phyloP scores from a whole-genome alignment of 2,329 filamentous ascomycete genomes.

The Acephala macrosclerotiorum region DNA sequence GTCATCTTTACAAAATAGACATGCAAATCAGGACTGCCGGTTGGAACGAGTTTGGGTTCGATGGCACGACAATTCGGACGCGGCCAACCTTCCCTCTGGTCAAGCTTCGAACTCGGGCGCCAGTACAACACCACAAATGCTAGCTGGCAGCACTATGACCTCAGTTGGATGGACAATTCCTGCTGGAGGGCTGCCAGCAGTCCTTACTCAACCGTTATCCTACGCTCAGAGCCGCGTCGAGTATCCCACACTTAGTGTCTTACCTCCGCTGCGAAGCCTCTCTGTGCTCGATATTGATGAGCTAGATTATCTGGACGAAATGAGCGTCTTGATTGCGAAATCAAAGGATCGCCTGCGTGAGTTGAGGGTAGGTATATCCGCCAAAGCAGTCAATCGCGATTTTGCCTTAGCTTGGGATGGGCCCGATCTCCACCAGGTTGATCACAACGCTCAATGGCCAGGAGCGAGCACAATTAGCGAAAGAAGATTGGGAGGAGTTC shows the following conservation, averaged over 20 bases:
- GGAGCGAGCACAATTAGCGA: slow-evolving; percentile 65
- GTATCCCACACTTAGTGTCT: slow-evolving; percentile 80
- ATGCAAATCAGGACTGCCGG: slow-evolving; percentile 65
- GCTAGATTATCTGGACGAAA: slow-evolving; percentile 82
- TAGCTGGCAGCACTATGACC: slow-evolving; percentile 49
- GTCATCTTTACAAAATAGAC: slow-evolving; percentile 68
- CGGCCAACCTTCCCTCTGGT: slow-evolving; percentile 36
- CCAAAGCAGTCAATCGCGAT: slow-evolving; percentile 52
- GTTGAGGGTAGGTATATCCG: slow-evolving; percentile 75
- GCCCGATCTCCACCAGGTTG: slow-evolving; percentile 66
- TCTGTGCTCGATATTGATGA: slow-evolving; percentile 85
- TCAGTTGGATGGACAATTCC: slow-evolving; percentile 50
- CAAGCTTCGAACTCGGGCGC: slow-evolving; percentile 32
- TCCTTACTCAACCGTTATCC: slow-evolving; percentile 39
- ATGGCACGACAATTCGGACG: slow-evolving; percentile 75
- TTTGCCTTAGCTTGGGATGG: slow-evolving; percentile 72
- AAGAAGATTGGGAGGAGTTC: slow-evolving; percentile 69
- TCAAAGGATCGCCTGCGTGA: slow-evolving; percentile 73
- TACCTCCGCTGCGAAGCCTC: slow-evolving; percentile 77
- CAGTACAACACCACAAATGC: slow-evolving; percentile 40
- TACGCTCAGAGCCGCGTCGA: slow-evolving; percentile 69
- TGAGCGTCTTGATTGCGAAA: slow-evolving; percentile 77
- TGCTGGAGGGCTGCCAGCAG: slow-evolving; percentile 32
- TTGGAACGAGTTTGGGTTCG: slow-evolving; percentile 80
- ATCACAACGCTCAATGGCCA: slow-evolving; percentile 63